Percentiles rank a stretch among this genome's conserved stretches.
These are phyloP conservation scores for Niveomyces coronatus DNA, from an alignment of 2,329 filamentous ascomycete species.

Conservation along the genomic window DNA sequence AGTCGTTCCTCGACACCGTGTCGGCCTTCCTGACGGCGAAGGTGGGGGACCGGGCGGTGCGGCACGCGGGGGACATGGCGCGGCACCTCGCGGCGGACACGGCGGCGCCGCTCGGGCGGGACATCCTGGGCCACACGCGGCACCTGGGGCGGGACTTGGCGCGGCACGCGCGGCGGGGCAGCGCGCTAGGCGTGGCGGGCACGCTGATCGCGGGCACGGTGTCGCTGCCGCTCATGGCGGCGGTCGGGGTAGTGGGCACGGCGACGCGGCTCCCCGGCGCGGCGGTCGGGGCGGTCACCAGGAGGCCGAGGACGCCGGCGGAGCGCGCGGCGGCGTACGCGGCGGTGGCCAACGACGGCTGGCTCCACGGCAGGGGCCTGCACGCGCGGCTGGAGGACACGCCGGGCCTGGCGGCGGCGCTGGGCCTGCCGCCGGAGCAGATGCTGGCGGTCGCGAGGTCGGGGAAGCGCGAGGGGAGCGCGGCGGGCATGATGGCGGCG, in stretches of 20 bases:
- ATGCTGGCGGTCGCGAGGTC: conserved; percentile 6
- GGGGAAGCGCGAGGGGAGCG: conserved; percentile 10
- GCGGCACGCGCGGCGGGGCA: conserved; percentile 27
- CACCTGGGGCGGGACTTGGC: conserved; percentile 25
- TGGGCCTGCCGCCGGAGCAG: conserved; percentile 11
- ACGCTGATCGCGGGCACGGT: conserved; percentile 28
- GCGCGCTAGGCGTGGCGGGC: conserved; percentile 28
- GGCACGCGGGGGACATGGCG: conserved; percentile 32
- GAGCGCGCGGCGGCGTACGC: conserved; percentile 32
- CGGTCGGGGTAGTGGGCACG: conserved; percentile 26
- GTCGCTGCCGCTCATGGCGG: conserved; percentile 27
- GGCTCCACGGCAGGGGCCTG: conserved; percentile 30
- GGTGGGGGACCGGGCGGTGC: conserved; percentile 32
- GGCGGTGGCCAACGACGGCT: conserved; percentile 31
- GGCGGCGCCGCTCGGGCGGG: conserved; percentile 24
- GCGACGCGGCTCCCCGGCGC: conserved; percentile 23
- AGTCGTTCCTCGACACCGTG: conserved; percentile 27
- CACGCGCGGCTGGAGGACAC: conserved; percentile 26
- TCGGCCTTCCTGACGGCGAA: conserved; percentile 37
- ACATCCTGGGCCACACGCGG: conserved; percentile 26
- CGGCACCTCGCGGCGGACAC: conserved; percentile 26
- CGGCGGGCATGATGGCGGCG: conserved; percentile 4
- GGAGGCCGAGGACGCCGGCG: conserved; percentile 29
- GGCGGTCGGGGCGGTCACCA: conserved; percentile 22
- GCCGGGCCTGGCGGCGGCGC: conserved; percentile 12